phyloP scores from a whole-genome alignment of 352 stramenopile species.

The Phytopythium ostracodes region DNA sequence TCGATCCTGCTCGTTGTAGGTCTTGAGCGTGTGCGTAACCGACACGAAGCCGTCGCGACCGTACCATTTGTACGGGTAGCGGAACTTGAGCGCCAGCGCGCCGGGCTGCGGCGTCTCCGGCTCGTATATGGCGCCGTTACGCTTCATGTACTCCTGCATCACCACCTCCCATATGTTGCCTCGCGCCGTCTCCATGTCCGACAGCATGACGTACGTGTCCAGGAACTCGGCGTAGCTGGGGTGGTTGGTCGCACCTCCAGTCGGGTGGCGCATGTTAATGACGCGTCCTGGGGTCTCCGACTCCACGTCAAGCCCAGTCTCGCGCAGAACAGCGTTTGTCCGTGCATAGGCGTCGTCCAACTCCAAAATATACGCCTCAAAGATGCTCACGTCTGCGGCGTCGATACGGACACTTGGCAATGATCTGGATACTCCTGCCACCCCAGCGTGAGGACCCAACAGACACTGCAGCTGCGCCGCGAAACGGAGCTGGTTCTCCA shows the following conservation, averaged over 20 bases:
- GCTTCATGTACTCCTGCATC: constrained; percentile 10
- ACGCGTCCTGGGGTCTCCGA: constrained; percentile 7
- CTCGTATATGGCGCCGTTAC: constrained; percentile 12
- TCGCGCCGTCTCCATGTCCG: constrained; percentile 14
- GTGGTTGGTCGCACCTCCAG: constrained; percentile 5
- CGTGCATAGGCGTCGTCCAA: constrained; percentile 18
- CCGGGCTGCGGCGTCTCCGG: constrained; percentile 16
- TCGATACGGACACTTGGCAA: neutral
- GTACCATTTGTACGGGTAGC: constrained; percentile 10
- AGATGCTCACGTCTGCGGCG: constrained; percentile 9
- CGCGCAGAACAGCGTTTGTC: constrained; percentile 3
- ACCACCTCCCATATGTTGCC: constrained; percentile 20
- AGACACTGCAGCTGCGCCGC: neutral
- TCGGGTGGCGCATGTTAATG: neutral
- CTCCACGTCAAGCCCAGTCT: neutral
- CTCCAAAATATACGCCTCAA: constrained; percentile 21
- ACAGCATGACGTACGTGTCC: constrained; percentile 16
- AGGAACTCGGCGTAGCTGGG: constrained; percentile 19
- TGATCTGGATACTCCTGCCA: neutral
- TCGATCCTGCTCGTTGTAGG: constrained; percentile 11
- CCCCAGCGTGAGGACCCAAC: neutral
- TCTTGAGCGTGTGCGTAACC: constrained; percentile 1
- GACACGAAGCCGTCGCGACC: neutral
- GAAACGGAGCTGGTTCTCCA: constrained; percentile 5
- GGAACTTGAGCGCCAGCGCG: constrained; percentile 17